A percentile compares a stretch with the other conserved stretches of the same genome.
These are phyloP conservation scores for Lagenidium giganteum DNA, from an alignment of 352 stramenopile genomes.

Conservation along the genomic window DNA sequence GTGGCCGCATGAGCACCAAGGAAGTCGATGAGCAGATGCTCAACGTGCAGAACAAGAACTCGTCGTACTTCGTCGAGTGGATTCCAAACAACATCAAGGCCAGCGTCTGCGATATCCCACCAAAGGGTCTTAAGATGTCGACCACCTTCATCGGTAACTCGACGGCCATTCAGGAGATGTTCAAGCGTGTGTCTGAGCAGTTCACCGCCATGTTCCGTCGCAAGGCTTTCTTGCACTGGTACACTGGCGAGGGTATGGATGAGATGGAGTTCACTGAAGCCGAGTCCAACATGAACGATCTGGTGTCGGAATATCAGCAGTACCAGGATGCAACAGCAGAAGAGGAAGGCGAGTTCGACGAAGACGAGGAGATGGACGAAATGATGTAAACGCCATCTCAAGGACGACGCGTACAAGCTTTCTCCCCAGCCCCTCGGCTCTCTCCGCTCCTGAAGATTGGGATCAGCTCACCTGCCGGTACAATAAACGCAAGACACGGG, in stretches of 20 bases:
- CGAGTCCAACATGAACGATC: conserved; percentile 99
- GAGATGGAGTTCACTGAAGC: conserved; percentile 99
- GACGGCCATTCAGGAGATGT: conserved; percentile 99
- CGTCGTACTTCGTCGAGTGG: conserved; percentile 99
- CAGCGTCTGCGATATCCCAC: conserved; percentile 99
- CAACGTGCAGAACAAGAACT: conserved; percentile 99
- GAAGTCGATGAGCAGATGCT: conserved; percentile 99
- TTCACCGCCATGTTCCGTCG: conserved; percentile 99
- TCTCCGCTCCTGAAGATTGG: too few species aligned
- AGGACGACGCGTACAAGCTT: too few species aligned
- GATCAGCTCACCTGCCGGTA: conserved; percentile 36
- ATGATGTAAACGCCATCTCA: conserved; percentile 92
- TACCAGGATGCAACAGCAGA: conserved; percentile 99
- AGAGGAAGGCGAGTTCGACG: conserved; percentile 97
- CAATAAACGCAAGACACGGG: conserved; percentile 45
- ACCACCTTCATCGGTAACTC: conserved; percentile 99
- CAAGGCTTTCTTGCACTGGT: conserved; percentile 99
- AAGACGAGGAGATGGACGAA: conserved; percentile 93
- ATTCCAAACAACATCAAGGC: conserved; percentile 99
- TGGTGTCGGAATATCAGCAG: conserved; percentile 99
- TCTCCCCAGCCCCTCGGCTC: too few species aligned
- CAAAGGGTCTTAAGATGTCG: conserved; percentile 97
- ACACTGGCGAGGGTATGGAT: conserved; percentile 99
- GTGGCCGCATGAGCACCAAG: conserved; percentile 99
- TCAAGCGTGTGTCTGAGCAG: conserved; percentile 99